Base-by-base conservation (phyloP, 2,329 filamentous ascomycete genomes). In the Cladophialophora exuberans region DNA sequence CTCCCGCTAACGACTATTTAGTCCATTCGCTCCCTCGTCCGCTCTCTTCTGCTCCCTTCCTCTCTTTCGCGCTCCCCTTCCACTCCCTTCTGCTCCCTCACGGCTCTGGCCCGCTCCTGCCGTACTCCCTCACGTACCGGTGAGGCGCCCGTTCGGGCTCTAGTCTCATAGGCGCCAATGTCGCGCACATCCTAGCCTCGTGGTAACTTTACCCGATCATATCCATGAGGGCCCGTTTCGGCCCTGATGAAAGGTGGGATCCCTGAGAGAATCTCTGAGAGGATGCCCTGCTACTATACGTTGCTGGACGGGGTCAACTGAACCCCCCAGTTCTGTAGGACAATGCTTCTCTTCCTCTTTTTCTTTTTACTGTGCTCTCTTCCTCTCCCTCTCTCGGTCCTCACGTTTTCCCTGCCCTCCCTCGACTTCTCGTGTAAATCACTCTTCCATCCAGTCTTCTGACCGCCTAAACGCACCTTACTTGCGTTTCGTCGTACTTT, bases 1-100 rank as follows among this genome's bases (percentile, higher is more conserved):
- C 60, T 50, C 53, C 36, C 57, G 57, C 60, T 58, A 58, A 62
- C 46, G 57, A 57, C 54, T 52, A 54, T n/a, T n/a, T n/a, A n/a
- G n/a, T n/a, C n/a, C n/a, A n/a, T n/a, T n/a, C n/a, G n/a, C n/a
- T n/a, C n/a, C 50, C 54, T 53, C 35, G 26, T 60, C 57, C 54
- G 55, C 58, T 61, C 55, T 39, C 50, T 56, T 45, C 43, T 31
- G n/a, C 47, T 58, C 57, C 54, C 49, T 55, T 47, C 36, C 44
- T 50, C 47, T 59, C 58, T 55, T 59, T 48, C 47, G 42, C 50
- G 17, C 56, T 59, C 58, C 54, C 51, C 54, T 22, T 58, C 44
- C 35, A 55, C 59, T 52, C 58, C 53, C 54, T 61, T 53, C 59
- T 62, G 15, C 56, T 52, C 54, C 39, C 52, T 52, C 23, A 44